phyloP scores from a whole-genome alignment of 352 stramenopile genomes.

The Globisporangium iwayamae region DNA sequence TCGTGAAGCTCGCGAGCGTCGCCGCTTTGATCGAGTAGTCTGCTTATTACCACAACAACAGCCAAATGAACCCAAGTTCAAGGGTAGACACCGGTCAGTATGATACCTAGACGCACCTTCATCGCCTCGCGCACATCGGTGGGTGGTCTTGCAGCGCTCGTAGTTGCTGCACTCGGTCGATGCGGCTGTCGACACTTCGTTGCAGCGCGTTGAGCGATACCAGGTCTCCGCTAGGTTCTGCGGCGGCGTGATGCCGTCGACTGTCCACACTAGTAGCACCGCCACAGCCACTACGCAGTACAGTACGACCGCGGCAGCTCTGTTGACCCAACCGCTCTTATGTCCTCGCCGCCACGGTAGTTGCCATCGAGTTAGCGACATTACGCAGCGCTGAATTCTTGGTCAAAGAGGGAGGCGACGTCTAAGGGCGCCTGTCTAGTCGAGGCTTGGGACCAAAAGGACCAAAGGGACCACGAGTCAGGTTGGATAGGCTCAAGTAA shows the following conservation, averaged over 20 bases:
- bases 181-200: constrained; percentile 28
- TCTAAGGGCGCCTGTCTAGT: no score
- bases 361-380: no score
- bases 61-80: background rate
- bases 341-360: background rate
- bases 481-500: no score
- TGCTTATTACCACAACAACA: constrained; percentile 1
- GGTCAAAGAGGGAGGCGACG: background rate
- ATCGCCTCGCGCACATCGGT: constrained; percentile 88
- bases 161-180: constrained; percentile 59
- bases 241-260: background rate
- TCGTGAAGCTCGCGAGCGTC: constrained; percentile 65
- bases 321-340: background rate
- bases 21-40: constrained; percentile 85
- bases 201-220: constrained; percentile 62
- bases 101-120: constrained; percentile 40
- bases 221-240: constrained; percentile 35
- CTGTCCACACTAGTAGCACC: background rate
- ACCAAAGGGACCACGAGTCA: no score
- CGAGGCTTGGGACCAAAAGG: no score
- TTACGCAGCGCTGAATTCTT: background rate
- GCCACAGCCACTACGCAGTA: background rate
- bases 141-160: constrained; percentile 93
- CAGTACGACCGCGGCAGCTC: background rate
- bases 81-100: background rate